Percentiles rank a stretch among this genome's conserved stretches.
Evolutionary conservation across 1,284 basidiomycete species (phyloP).

Genomic region (Malassezia globosa): DNA sequence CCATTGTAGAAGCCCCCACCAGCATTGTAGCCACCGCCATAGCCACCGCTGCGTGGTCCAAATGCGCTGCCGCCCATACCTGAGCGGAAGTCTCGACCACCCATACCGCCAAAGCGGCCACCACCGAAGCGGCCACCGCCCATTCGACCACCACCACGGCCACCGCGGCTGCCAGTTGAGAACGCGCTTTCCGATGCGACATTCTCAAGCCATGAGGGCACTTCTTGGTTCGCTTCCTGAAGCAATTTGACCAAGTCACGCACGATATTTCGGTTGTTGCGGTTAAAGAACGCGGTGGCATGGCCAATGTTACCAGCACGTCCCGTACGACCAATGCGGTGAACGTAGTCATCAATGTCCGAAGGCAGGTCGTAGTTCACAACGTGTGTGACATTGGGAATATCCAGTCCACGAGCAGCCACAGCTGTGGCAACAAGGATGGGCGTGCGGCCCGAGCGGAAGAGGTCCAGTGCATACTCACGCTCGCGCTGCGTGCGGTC

Average conservation of each 20-base stretch:
- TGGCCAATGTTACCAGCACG: slow-evolving; percentile 98
- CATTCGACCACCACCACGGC: slow-evolving; percentile 55
- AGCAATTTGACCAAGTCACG: slow-evolving; percentile 83
- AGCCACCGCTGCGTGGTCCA: slow-evolving; percentile 29
- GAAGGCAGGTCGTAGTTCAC: slow-evolving; percentile 97
- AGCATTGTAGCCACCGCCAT: slow-evolving; percentile 22
- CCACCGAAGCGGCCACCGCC: slow-evolving; percentile 38
- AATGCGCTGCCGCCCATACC: slow-evolving; percentile 29
- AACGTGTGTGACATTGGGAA: slow-evolving; percentile 97
- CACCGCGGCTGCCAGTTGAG: slow-evolving; percentile 52
- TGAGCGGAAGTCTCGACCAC: slow-evolving; percentile 41
- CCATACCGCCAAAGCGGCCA: slow-evolving; percentile 21
- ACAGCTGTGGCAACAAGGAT: slow-evolving; percentile 97
- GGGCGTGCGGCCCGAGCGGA: slow-evolving; percentile 85
- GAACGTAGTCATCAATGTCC: slow-evolving; percentile 69
- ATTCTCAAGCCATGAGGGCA: slow-evolving; percentile 80
- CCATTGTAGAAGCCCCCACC: slow-evolving; percentile 18
- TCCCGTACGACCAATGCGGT: slow-evolving; percentile 73
- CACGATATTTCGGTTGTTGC: slow-evolving; percentile 59
- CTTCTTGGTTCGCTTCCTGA: slow-evolving; percentile 91
- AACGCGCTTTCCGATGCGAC: slow-evolving; percentile 72
- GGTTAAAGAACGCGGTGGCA: slow-evolving; percentile 56
- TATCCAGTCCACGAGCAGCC: slow-evolving; percentile 95
- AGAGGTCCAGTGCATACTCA: slow-evolving; percentile 86
- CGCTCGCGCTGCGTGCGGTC: slow-evolving; percentile 96